These are phyloP conservation scores for Salix brachista DNA, from an alignment of 345 rosid genomes.

Conservation along the genomic window DNA sequence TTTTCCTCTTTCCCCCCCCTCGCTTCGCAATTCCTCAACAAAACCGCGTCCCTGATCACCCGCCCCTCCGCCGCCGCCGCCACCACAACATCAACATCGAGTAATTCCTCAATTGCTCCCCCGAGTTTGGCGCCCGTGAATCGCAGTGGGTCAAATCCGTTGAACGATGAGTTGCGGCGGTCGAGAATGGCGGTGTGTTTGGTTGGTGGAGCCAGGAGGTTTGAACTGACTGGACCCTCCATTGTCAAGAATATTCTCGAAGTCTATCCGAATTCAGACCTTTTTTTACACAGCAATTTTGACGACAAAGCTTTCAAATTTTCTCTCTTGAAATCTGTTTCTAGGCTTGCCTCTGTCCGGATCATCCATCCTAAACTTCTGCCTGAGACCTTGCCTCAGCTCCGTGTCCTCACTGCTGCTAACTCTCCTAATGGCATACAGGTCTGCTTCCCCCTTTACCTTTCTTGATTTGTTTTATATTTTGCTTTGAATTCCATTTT, in stretches of 20 bases:
- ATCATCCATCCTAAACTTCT: slow-evolving; percentile 53
- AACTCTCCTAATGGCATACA: slow-evolving; percentile 89
- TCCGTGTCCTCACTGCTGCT: slow-evolving; percentile 69
- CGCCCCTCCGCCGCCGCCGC: background rate
- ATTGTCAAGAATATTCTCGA: slow-evolving; percentile 58
- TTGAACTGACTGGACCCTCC: slow-evolving; percentile 88
- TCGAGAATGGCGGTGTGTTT: slow-evolving; percentile 81
- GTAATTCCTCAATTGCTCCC: background rate
- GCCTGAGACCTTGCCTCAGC: slow-evolving; percentile 45
- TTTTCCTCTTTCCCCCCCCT: slow-evolving; percentile 16
- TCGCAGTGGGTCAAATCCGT: background rate
- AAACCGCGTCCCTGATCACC: background rate
- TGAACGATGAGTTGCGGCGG: background rate
- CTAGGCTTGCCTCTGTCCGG: slow-evolving; percentile 65
- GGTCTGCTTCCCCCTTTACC: slow-evolving; percentile 30
- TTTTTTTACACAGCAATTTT: slow-evolving; percentile 70
- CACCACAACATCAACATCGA: background rate
- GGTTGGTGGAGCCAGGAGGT: slow-evolving; percentile 90
- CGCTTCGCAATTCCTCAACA: slow-evolving; percentile 1
- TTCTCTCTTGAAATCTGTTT: slow-evolving; percentile 52
- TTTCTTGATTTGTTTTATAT: background rate
- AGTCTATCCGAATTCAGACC: slow-evolving; percentile 74
- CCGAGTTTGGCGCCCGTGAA: background rate
- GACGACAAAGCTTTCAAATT: slow-evolving; percentile 69
- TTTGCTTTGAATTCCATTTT: background rate